Evolutionary conservation across 306 rosid genomes (phyloP), one percentile per base, ranked within the genome.

Genomic region (Vigna mungo): DNA sequence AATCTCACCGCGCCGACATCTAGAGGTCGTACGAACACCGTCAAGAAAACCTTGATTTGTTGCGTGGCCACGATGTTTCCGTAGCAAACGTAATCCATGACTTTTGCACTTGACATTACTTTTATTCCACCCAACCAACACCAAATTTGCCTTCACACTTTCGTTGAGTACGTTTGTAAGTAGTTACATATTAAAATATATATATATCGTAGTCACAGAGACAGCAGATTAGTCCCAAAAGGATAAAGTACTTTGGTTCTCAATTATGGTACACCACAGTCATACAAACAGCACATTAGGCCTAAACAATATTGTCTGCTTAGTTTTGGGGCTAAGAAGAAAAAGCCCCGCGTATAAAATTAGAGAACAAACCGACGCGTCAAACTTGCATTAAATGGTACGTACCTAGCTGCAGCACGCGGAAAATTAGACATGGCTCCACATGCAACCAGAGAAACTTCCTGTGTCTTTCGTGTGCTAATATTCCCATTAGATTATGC

Each of bases 321-420:
- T 62, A 43, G 48, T 11, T 44, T 44, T 44, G 14, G 30, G 2
- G 48, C 54, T 71, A 51, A 55, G 21, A 32, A 15, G 5, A 73
- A 78, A 68, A 78, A 68, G 86, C 68, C 72, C 86, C 81, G 86
- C 74, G 86, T 83, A 30, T 21, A 75, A 68, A 58, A 55, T 54
- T n/a, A 58, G 20, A 30, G 6, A 48, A 12, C 75, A 53, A 75
- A 75, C 72, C 75, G 80, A 83, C 89, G 82, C 85, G 89, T 86
- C 82, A 74, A 74, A 63, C 1, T 56, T 69, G 84, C 77, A 83
- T 55, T 83, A 56, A 83, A 78, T 78, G 74, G 9, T 47, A 16
- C 47, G 83, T 60, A 64, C 2, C 44, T 47, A 60, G 55, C 52
- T 30, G 51, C 72, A 44, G 27, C 20, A 81, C 78, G 66, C 77